Evolutionary conservation across 257 asterid genomes (phyloP).

Genomic region (Salvia splendens): DNA sequence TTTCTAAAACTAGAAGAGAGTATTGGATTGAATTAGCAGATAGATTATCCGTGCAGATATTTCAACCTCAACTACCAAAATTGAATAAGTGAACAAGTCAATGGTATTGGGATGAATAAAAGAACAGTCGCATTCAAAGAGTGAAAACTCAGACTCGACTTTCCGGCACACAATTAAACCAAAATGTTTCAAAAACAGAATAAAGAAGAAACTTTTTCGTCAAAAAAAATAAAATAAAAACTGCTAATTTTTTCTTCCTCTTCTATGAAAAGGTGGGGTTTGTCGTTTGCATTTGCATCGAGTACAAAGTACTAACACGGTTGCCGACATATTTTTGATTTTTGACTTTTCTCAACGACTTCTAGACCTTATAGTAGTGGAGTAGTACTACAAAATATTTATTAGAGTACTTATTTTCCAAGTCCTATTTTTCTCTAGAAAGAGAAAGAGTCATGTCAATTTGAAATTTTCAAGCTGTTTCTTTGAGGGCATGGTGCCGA

Average conservation of each 20-base stretch:
- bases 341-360: not conserved
- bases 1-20: not conserved
- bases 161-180: not conserved
- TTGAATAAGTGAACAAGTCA: slow-evolving; percentile 9
- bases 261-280: not conserved
- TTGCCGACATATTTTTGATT: not conserved
- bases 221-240: not conserved
- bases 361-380: too few relatives aligned
- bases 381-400: too few relatives aligned
- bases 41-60: slow-evolving; percentile 27
- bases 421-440: not conserved
- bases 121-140: slow-evolving; percentile 12
- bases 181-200: not conserved
- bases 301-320: too few relatives aligned
- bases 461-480: not conserved
- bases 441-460: not conserved
- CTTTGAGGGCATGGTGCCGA: not conserved
- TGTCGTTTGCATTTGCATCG: not conserved
- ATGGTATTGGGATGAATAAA: not conserved
- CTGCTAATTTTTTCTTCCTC: not conserved
- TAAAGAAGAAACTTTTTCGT: not conserved
- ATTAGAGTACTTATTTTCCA: too few relatives aligned
- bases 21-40: slow-evolving; percentile 1
- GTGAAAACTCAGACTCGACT: not conserved
- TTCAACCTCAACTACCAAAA: slow-evolving; percentile 35